Evolutionary conservation across 2,329 filamentous ascomycete species (phyloP), one percentile per base, ranked within the genome.

Genomic region (Sarocladiaceae sp.): DNA sequence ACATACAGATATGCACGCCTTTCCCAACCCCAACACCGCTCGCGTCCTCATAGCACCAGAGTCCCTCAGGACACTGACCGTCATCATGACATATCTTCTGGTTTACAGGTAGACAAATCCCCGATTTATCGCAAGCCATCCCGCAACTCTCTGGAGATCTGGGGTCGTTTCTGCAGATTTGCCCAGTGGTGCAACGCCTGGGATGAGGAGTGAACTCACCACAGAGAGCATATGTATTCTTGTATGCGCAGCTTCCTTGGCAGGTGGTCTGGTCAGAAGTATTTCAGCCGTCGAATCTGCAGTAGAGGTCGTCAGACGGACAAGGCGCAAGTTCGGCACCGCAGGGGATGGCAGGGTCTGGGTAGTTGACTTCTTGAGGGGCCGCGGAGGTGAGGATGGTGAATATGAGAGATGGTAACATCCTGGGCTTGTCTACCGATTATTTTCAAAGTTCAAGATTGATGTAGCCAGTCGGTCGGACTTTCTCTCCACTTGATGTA

Each of bases 101-200:
- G 23, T 46, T 26, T 13, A 20, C 11, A n/a, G 41, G 24, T 11
- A 46, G 7, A 21, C 47, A 45, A 20, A 52, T 44, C 11, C 45
- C 48, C 7, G 48, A 43, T 15, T 15, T 39, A 35, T 45, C 46
- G 21, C 45, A 49, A 11, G 46, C 45, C 48, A 46, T 37, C 33
- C 46, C 45, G 35, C 48, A 50, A 45, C 48, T 45, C 18, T 35
- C 46, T 7, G 46, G 46, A 29, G 16, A 43, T 13, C 46, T 41
- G 12, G 46, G 46, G 31, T 50, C 48, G 21, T 50, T 44, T 13
- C 45, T 23, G 46, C 48, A 50, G 10, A 11, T 23, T 27, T 20
- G 24, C 10, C 29, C 35, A 18, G 34, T n/a, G 34, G 32, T 11
- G 44, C 44, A 33, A 16, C 34, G 35, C 12, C 41, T 15, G n/a